These are phyloP conservation scores for Sporothrix inflata DNA, from an alignment of 2,329 filamentous ascomycete genomes.

Conservation along the genomic window DNA sequence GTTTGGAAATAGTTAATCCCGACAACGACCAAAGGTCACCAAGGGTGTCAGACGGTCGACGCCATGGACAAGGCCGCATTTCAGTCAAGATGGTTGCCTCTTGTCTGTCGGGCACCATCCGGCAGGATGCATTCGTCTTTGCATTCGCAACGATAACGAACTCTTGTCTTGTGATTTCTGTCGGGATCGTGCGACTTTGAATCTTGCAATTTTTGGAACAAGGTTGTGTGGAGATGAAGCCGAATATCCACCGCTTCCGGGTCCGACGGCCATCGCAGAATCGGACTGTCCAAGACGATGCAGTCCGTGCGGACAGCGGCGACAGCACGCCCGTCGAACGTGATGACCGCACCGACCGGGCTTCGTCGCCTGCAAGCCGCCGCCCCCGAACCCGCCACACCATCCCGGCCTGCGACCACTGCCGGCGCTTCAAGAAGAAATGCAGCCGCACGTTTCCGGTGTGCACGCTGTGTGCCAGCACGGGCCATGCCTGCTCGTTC, in stretches of 20 bases:
- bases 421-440: conserved; percentile 45
- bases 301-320: no score
- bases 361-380: no score
- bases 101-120: not conserved
- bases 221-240: not conserved
- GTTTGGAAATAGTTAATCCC: not conserved
- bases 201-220: no score
- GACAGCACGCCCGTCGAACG: no score
- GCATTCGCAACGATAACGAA: not conserved
- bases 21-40: not conserved
- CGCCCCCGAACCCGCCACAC: not conserved
- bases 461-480: conserved; percentile 46
- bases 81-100: not conserved
- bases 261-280: not conserved
- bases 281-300: not conserved
- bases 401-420: conserved; percentile 29
- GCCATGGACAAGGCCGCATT: not conserved
- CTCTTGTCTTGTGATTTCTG: not conserved
- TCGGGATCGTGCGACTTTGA: not conserved
- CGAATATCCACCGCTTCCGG: not conserved
- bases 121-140: not conserved
- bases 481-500: conserved; percentile 47
- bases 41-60: not conserved
- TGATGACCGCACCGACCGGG: no score
- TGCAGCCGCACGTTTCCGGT: conserved; percentile 49